Evolutionary conservation across 2,329 filamentous ascomycete species (phyloP).

Genomic region (Fusarium chlamydosporum): DNA sequence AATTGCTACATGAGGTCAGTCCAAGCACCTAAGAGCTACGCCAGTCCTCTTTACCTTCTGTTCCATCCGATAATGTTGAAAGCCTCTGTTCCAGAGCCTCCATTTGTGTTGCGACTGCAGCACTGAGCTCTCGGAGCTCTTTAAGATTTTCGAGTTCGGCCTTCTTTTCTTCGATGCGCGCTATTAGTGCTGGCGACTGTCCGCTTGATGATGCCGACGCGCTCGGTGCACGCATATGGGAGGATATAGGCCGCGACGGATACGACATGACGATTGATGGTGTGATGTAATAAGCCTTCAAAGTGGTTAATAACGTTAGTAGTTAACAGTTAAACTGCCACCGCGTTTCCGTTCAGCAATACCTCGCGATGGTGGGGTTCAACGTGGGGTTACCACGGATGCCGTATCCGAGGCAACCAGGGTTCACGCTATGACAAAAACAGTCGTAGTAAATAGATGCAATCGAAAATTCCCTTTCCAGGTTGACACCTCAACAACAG

Average conservation of each 20-base stretch:
- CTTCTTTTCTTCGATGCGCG: constrained; percentile 88
- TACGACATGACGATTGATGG: constrained; percentile 65
- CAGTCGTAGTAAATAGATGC: constrained; percentile 55
- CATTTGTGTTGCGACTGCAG: constrained; percentile 85
- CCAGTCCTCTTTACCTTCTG: constrained; percentile 72
- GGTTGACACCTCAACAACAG: constrained; percentile 48
- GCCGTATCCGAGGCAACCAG: constrained; percentile 52
- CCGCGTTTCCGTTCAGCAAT: constrained; percentile 32
- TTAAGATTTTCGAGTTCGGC: constrained; percentile 83
- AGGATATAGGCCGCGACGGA: constrained; percentile 70
- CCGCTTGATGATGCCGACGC: constrained; percentile 64
- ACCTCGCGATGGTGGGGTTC: constrained; percentile 48
- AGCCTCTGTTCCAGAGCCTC: constrained; percentile 84
- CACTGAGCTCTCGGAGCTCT: constrained; percentile 83
- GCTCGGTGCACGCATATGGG: constrained; percentile 76
- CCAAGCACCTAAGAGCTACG: background rate
- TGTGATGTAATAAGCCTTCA: constrained; percentile 4
- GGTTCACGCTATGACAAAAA: constrained; percentile 48
- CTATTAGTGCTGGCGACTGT: constrained; percentile 78
- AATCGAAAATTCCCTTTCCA: constrained; percentile 48
- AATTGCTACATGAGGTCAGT: constrained; percentile 71
- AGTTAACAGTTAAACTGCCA: constrained; percentile 21
- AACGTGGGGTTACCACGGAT: constrained; percentile 43
- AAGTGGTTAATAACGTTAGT: constrained; percentile 12
- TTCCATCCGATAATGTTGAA: constrained; percentile 82